Conservation (phyloP, 768 basidiomycete genomes). For the Rhizopogon salebrosus region DNA sequence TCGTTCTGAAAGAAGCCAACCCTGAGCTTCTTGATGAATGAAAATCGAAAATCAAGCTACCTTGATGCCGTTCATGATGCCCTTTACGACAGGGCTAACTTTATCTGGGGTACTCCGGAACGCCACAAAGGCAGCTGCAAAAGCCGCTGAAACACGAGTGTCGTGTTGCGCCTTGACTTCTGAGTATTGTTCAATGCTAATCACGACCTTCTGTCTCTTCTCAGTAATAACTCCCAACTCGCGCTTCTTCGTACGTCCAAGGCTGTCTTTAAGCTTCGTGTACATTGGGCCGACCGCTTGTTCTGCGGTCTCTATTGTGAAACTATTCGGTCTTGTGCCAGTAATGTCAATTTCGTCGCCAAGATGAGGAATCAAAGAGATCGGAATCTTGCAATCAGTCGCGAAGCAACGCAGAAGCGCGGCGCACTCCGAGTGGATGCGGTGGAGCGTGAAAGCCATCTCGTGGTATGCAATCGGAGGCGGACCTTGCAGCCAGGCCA, state of each 20-base stretch:
- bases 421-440: constrained; percentile 76
- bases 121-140: constrained; percentile 88
- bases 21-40: constrained; percentile 2
- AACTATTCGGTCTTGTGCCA: constrained; percentile 56
- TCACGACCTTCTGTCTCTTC: constrained; percentile 60
- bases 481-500: constrained; percentile 67
- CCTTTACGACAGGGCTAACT: constrained; percentile 93
- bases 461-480: constrained; percentile 86
- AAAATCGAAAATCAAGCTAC: constrained; percentile 34
- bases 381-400: constrained; percentile 82
- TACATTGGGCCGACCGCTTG: constrained; percentile 67
- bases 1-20: constrained; percentile 61
- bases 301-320: constrained; percentile 77
- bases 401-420: constrained; percentile 78
- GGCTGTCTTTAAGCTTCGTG: constrained; percentile 63
- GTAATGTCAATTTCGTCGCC: constrained; percentile 75
- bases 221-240: constrained; percentile 72
- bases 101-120: constrained; percentile 85
- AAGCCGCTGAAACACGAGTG: constrained; percentile 79
- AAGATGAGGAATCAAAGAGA: constrained; percentile 72
- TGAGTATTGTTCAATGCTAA: constrained; percentile 72
- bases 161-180: constrained; percentile 85
- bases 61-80: constrained; percentile 97
- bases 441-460: constrained; percentile 75
- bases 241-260: constrained; percentile 75